Percentiles rank a stretch among this genome's conserved stretches.
Evolutionary conservation across 495 filamentous ascomycete genomes (phyloP).

Genomic region (Staphylotrichum tortipilum): DNA sequence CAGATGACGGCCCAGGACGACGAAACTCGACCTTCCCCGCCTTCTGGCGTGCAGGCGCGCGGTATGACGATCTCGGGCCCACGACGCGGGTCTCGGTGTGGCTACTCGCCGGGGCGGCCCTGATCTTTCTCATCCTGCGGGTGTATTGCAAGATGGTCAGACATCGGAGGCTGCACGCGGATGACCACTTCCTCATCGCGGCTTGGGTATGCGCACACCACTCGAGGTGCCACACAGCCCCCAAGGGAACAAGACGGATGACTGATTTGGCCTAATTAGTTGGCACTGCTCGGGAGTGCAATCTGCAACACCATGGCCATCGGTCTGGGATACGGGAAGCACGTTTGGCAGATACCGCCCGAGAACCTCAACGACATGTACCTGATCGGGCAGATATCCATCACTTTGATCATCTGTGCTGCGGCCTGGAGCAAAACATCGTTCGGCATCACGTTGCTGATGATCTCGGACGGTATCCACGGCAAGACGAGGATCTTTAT

Average conservation of each 20-base stretch:
- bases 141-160: constrained; percentile 27
- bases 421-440: background rate
- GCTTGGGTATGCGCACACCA: constrained; percentile 17
- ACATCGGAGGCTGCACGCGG: constrained; percentile 16
- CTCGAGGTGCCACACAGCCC: no score
- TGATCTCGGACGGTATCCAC: background rate
- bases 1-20: background rate
- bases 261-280: background rate
- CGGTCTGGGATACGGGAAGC: constrained; percentile 22
- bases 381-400: background rate
- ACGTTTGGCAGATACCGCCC: constrained; percentile 19
- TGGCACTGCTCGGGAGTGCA: constrained; percentile 14
- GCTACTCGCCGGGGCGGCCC: constrained; percentile 18
- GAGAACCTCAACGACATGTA: constrained; percentile 13
- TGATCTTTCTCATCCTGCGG: constrained; percentile 20
- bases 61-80: background rate
- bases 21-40: background rate
- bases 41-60: background rate
- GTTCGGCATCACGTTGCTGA: background rate
- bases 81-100: constrained; percentile 16
- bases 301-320: constrained; percentile 17
- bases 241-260: background rate
- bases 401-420: background rate
- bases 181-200: constrained; percentile 21
- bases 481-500: background rate